Percentiles rank a stretch among this genome's conserved stretches.
These are phyloP conservation scores for Thinopyrum elongatum DNA, from an alignment of 176 grass and related monocot genomes.

Conservation along the genomic window DNA sequence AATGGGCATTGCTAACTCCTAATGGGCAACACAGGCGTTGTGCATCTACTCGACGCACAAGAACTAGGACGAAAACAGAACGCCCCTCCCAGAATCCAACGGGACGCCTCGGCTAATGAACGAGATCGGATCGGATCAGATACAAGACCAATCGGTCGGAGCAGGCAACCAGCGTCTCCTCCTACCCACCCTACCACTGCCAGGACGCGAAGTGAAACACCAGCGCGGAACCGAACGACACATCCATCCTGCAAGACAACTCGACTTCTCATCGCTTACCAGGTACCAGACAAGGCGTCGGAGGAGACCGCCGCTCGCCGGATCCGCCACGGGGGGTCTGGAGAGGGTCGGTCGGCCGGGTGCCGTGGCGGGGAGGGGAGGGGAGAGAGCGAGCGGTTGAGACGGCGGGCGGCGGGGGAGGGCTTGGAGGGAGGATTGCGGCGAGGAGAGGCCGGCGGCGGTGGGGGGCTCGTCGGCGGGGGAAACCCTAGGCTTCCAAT, in stretches of 20 bases:
- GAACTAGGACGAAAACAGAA: background rate
- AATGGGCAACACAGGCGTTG: background rate
- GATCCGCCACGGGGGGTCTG: background rate
- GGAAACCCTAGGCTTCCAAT: slow-evolving; percentile 27
- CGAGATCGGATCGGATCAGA: background rate
- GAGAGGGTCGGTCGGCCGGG: background rate
- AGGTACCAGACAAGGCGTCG: background rate
- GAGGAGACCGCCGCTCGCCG: background rate
- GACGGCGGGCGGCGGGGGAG: background rate
- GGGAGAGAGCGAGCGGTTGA: background rate
- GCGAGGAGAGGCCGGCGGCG: background rate
- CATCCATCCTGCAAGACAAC: background rate
- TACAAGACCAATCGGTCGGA: background rate
- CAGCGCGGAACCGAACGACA: background rate
- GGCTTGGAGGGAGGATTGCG: background rate
- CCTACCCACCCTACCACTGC: background rate
- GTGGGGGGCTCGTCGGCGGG: background rate
- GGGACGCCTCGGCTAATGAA: background rate
- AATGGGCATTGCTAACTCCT: background rate
- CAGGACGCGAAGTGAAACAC: background rate
- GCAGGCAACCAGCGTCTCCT: background rate
- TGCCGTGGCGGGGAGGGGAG: background rate
- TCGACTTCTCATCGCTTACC: background rate
- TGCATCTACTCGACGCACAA: background rate
- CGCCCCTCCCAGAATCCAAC: background rate